phyloP scores from a whole-genome alignment of 768 basidiomycete genomes.

The Phanerochaete sordida region DNA sequence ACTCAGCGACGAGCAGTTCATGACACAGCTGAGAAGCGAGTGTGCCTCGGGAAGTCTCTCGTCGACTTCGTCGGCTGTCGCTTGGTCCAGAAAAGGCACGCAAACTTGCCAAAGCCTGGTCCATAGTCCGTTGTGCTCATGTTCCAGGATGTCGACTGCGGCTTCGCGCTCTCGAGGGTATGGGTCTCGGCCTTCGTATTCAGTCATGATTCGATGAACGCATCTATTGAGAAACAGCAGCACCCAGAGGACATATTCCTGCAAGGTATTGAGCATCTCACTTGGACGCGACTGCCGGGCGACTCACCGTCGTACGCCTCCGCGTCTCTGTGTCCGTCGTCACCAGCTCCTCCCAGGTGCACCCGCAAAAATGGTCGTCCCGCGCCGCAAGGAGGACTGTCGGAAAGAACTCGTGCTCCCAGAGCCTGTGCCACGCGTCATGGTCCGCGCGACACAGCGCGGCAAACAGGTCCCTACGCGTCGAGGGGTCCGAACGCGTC shows the following conservation, averaged over 20 bases:
- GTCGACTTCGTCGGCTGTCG: neutral
- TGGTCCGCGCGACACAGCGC: neutral
- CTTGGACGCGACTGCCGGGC: neutral
- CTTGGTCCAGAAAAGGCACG: too few relatives aligned
- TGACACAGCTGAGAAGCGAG: neutral
- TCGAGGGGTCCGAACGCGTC: neutral
- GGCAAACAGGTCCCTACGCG: neutral
- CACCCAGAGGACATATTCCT: neutral
- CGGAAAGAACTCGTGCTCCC: neutral
- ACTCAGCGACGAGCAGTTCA: neutral
- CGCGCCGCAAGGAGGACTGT: neutral
- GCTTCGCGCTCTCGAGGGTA: neutral
- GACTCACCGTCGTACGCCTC: neutral
- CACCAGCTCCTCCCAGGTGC: neutral
- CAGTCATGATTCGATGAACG: neutral
- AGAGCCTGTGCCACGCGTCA: neutral
- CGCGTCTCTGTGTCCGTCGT: neutral
- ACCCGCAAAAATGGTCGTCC: neutral
- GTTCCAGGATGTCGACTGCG: too few relatives aligned
- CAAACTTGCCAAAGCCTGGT: too few relatives aligned
- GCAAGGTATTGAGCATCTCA: too few relatives aligned
- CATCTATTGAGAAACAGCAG: neutral
- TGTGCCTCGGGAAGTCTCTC: neutral
- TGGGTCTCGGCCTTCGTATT: neutral
- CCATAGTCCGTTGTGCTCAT: too few relatives aligned